These are phyloP conservation scores for Pseudogymnoascus destructans DNA, from an alignment of 2,329 filamentous ascomycete genomes.

Conservation along the genomic window DNA sequence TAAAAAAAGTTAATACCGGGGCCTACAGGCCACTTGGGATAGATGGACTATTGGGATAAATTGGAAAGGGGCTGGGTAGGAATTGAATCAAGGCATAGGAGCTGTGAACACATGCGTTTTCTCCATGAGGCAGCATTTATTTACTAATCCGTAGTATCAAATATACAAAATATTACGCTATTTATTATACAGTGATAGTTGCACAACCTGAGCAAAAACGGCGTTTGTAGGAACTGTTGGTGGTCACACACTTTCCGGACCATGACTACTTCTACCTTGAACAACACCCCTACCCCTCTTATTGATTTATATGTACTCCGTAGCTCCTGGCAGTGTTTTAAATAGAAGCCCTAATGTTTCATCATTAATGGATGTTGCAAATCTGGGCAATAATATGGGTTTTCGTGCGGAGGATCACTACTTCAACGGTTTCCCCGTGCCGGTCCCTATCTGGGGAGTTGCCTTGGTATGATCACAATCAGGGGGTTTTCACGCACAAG, in stretches of 20 bases:
- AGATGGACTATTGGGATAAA: not conserved
- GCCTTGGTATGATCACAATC: not conserved
- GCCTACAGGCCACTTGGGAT: not conserved
- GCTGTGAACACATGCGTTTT: not conserved
- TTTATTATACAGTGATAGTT: not conserved
- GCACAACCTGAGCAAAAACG: not conserved
- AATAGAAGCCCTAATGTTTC: slow-evolving; percentile 1
- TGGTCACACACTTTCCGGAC: not conserved
- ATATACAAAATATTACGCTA: not conserved
- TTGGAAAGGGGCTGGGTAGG: not conserved
- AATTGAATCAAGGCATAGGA: not conserved
- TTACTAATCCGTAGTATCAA: not conserved
- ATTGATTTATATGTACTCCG: not conserved
- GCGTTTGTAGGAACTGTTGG: not conserved
- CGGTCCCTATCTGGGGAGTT: not conserved
- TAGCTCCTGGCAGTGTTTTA: not conserved
- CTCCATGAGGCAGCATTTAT: not conserved
- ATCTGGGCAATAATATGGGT: not conserved
- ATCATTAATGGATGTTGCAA: not conserved
- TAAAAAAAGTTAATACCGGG: not conserved
- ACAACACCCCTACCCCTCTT: not conserved
- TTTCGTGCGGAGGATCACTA: not conserved
- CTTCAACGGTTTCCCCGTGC: not conserved
- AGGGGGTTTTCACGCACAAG: not conserved
- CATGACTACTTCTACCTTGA: not conserved